Conservation (phyloP, 768 basidiomycete species). For the Leccinum incarnatum region DNA sequence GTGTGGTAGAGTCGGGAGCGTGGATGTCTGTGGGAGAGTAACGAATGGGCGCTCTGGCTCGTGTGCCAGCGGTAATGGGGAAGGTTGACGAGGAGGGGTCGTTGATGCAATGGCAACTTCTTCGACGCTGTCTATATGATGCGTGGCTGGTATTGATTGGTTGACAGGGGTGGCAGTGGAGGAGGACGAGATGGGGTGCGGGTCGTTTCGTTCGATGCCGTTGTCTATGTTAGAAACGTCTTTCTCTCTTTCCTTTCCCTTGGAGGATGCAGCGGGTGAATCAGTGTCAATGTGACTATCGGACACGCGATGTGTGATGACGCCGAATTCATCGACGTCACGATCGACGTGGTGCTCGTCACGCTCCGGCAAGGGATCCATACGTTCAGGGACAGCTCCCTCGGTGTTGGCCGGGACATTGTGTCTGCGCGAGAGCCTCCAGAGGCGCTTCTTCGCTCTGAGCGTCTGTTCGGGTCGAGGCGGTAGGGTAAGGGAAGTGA, state of each 20-base stretch:
- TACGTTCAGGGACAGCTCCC: conserved; percentile 16
- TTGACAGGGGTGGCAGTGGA: conserved; percentile 11
- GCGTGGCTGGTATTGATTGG: conserved; percentile 1
- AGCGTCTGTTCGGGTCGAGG: conserved; percentile 26
- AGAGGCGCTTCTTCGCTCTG: conserved; percentile 27
- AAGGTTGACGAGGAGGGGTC: conserved; percentile 8
- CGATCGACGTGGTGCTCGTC: conserved; percentile 30
- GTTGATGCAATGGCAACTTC: conserved; percentile 24
- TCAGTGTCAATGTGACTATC: conserved; percentile 27
- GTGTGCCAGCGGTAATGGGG: conserved; percentile 11
- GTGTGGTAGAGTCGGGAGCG: conserved; percentile 19
- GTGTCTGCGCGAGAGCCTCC: conserved; percentile 24
- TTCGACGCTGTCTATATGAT: conserved; percentile 17
- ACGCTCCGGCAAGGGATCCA: conserved; percentile 20
- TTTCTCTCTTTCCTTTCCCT: conserved; percentile 38
- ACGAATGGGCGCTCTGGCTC: conserved; percentile 13
- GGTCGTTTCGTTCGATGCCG: conserved; percentile 1
- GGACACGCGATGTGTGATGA: conserved; percentile 27
- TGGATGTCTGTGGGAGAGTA: conserved; percentile 12
- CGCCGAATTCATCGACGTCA: conserved; percentile 28
- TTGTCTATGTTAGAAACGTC: conserved; percentile 14
- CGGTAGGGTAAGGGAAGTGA: conserved; percentile 19
- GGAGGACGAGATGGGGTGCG: conserved; percentile 15
- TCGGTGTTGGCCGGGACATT: conserved; percentile 10
- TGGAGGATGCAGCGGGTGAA: conserved; percentile 23